phyloP scores from a whole-genome alignment of 2,329 filamentous ascomycete species.

The Diatrype stigma region DNA sequence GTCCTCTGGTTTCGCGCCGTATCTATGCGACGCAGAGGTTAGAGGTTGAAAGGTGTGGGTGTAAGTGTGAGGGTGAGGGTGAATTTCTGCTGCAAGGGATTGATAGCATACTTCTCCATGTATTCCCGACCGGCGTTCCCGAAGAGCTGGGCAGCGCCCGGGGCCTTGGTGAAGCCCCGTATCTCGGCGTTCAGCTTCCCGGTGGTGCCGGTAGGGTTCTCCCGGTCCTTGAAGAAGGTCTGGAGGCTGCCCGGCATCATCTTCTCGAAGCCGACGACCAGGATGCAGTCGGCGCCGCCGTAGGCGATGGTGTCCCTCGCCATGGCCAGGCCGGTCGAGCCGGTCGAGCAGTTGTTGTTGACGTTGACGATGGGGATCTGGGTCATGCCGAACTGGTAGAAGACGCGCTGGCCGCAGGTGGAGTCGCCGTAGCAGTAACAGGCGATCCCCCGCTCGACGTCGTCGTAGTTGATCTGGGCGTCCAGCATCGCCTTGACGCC shows the following conservation, averaged over 20 bases:
- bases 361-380: slow-evolving; percentile 95
- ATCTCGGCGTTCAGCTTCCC: slow-evolving; percentile 78
- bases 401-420: slow-evolving; percentile 91
- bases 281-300: slow-evolving; percentile 79
- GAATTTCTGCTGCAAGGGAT: neutral
- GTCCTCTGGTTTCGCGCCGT: slow-evolving; percentile 77
- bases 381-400: slow-evolving; percentile 98
- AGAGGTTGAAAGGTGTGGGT: slow-evolving; percentile 3
- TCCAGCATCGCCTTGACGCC: slow-evolving; percentile 82
- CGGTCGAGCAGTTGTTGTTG: slow-evolving; percentile 98
- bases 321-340: slow-evolving; percentile 85
- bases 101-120: slow-evolving; percentile 83
- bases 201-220: slow-evolving; percentile 71
- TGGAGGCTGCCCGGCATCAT: slow-evolving; percentile 91
- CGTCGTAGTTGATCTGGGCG: slow-evolving; percentile 92
- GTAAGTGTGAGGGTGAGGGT: neutral
- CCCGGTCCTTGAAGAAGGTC: slow-evolving; percentile 78
- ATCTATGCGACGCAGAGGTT: slow-evolving; percentile 43
- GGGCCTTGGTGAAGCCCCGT: slow-evolving; percentile 74
- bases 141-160: slow-evolving; percentile 88
- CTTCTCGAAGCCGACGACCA: slow-evolving; percentile 96
- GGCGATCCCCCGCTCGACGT: slow-evolving; percentile 91
- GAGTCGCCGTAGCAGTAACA: slow-evolving; percentile 98
- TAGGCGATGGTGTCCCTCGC: slow-evolving; percentile 73
- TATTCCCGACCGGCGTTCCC: slow-evolving; percentile 92